Conservation (phyloP, 768 basidiomycete species). For the Gautieria morchelliformis region DNA sequence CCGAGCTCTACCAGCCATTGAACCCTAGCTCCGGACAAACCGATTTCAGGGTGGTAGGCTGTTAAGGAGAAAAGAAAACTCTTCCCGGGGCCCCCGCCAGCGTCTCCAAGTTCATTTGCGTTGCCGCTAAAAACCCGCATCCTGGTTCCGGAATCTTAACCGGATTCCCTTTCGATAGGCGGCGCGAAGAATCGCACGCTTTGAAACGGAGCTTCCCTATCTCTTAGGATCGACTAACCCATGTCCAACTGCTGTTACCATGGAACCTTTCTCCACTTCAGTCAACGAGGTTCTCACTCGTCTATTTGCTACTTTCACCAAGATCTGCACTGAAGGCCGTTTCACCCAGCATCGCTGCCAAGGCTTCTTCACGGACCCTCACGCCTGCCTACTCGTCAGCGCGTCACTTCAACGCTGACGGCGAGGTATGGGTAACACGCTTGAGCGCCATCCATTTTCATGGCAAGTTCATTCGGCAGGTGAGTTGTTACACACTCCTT, state of each 20-base stretch:
- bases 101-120: no score
- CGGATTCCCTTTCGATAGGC: no score
- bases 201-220: no score
- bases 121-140: no score
- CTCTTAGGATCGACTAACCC: constrained; percentile 83
- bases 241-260: constrained; percentile 83
- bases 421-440: constrained; percentile 79
- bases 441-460: constrained; percentile 89
- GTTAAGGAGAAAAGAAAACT: no score
- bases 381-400: constrained; percentile 70
- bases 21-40: no score
- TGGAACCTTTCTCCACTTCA: constrained; percentile 85
- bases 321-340: constrained; percentile 80
- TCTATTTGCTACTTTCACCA: constrained; percentile 86
- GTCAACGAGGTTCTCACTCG: constrained; percentile 80
- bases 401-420: constrained; percentile 48
- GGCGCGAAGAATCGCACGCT: no score
- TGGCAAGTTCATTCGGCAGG: constrained; percentile 87
- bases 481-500: constrained; percentile 86
- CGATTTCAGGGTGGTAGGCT: no score
- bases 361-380: constrained; percentile 69
- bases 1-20: no score
- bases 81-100: no score
- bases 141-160: no score
- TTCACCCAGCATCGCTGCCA: constrained; percentile 65